phyloP scores from a whole-genome alignment of 306 rosid genomes.

The Purshia tridentata region DNA sequence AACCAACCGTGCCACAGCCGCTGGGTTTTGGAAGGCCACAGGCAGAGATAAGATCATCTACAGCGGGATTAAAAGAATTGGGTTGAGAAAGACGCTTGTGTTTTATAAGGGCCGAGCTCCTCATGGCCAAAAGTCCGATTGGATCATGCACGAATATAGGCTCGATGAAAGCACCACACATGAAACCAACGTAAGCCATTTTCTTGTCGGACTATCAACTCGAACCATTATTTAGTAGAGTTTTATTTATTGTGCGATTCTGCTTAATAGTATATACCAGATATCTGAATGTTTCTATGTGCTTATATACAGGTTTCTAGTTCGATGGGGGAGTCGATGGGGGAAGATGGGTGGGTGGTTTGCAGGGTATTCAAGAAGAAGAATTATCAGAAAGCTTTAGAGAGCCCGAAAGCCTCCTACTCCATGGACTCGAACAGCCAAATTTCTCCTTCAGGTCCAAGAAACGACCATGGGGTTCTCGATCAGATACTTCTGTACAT shows the following conservation, averaged over 20 bases:
- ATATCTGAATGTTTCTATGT: too few species aligned
- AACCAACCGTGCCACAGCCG: constrained; percentile 57
- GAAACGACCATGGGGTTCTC: constrained; percentile 41
- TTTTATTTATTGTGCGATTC: too few species aligned
- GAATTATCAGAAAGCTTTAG: constrained; percentile 49
- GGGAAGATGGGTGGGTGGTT: constrained; percentile 60
- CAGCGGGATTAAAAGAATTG: constrained; percentile 44
- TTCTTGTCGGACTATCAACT: too few species aligned
- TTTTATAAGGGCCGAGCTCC: constrained; percentile 67
- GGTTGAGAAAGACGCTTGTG: constrained; percentile 57
- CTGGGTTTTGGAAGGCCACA: constrained; percentile 67
- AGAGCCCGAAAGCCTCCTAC: constrained; percentile 40
- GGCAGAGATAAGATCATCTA: constrained; percentile 60
- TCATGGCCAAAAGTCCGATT: constrained; percentile 59
- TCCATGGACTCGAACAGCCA: constrained; percentile 24
- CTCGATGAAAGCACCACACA: constrained; percentile 43
- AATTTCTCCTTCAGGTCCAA: constrained; percentile 11
- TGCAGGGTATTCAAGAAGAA: constrained; percentile 63
- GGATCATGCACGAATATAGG: constrained; percentile 69
- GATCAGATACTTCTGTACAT: constrained; percentile 56
- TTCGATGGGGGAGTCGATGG: constrained; percentile 34
- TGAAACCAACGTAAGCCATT: constrained; percentile 35
- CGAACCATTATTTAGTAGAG: too few species aligned
- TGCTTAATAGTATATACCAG: too few species aligned
- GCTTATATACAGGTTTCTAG: constrained; percentile 37